Base-by-base conservation (phyloP, 2,329 filamentous ascomycete genomes). In the Colletotrichum zoysiae region DNA sequence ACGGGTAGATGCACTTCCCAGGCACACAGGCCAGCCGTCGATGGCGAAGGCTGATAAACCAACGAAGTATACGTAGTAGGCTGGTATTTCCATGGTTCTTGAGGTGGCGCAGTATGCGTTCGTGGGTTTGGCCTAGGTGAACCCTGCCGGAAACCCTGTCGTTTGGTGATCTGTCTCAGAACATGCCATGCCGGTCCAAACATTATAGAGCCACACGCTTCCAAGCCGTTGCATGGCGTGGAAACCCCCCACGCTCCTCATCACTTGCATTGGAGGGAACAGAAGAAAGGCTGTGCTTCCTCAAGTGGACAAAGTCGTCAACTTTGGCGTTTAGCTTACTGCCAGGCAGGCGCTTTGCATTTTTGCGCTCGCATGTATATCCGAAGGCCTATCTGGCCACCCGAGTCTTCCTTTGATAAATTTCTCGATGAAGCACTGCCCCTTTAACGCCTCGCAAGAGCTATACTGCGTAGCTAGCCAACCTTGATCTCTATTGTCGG, bases 121-220 rank as follows among this genome's bases (percentile, higher is more conserved):
- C 30, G 44, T 65, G 53, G 46, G 18, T 42, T 16, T 42, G 33
- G 3, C 11, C 35, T 35, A 20, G 33, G 51, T 30, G 20, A 33
- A 6, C 67, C 67, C 40, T 67, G 62, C 60, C 56, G 26, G n/a
- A 44, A 38, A 12, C 67, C 67, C 51, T 65, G 67, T 58, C 61
- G 40, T 18, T 16, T 26, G 61, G 40, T 67, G 62, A 48, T 18
- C 20, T n/a, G 62, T 70, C 55, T 70, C 63, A 70, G 67, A 67
- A 55, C 62, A 70, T 60, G 67, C 62, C 60, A 59, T 67, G 56
- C 48, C 38, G 38, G 53, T 48, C 53, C 44, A 69, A 69, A 50
- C 33, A 42, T 44, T 20, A 58, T 46, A 65, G 55, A 63, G 67
- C 61, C n/a, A 38, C 53, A 20, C 35, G 44, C 56, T 60, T 46